A percentile compares a stretch with the other conserved stretches of the same genome.
Conservation (phyloP, 495 filamentous ascomycete species). For the Arthonia radiata region DNA sequence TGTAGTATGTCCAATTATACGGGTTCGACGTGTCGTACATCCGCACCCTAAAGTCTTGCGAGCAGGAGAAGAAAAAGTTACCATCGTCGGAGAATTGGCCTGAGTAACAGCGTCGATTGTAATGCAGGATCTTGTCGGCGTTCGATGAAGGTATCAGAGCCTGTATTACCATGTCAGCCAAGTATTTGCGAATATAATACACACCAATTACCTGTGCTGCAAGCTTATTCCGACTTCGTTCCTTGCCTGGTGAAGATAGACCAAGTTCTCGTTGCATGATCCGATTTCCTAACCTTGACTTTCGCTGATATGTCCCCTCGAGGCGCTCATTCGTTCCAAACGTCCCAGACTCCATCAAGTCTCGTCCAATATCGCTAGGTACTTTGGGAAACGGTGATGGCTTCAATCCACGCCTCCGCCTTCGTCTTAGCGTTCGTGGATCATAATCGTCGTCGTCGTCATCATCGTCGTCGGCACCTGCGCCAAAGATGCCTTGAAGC, state of each 20-base stretch:
- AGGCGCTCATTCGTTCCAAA: conserved; percentile 42
- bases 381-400: conserved; percentile 38
- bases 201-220: conserved; percentile 34
- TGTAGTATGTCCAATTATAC: conserved; percentile 88
- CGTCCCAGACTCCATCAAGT: conserved; percentile 53
- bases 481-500: no score
- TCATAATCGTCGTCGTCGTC: no score
- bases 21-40: conserved; percentile 98
- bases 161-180: conserved; percentile 14
- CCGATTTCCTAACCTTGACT: conserved; percentile 34
- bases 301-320: conserved; percentile 22
- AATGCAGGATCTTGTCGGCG: conserved; percentile 74
- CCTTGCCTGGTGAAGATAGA: conserved; percentile 23
- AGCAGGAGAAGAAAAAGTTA: conserved; percentile 91
- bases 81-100: conserved; percentile 93
- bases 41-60: conserved; percentile 76
- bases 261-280: conserved; percentile 67
- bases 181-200: conserved; percentile 3
- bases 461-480: no score
- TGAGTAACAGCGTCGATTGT: conserved; percentile 64
- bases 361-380: conserved; percentile 47
- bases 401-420: conserved; percentile 11
- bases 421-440: no score
- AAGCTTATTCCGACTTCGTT: conserved; percentile 29
- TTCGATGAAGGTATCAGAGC: conserved; percentile 36